phyloP scores from a whole-genome alignment of 768 basidiomycete species.

The Crassisporium funariophilum region DNA sequence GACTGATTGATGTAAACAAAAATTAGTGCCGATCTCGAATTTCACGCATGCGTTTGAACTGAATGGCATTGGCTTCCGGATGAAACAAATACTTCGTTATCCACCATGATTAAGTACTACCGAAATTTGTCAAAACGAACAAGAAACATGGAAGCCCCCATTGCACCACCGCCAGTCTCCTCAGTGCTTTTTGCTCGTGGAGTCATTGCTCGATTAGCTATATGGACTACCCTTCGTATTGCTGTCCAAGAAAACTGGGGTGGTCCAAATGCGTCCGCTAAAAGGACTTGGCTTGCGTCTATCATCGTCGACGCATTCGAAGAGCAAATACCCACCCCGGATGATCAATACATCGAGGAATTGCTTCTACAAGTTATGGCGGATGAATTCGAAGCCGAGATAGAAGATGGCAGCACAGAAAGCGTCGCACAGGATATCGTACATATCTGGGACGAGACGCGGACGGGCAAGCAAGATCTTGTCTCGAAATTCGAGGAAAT shows the following conservation, averaged over 20 bases:
- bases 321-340: slow-evolving; percentile 47
- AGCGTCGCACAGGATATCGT: slow-evolving; percentile 74
- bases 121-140: too few relatives aligned
- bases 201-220: slow-evolving; percentile 74
- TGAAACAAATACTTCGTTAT: too few relatives aligned
- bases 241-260: slow-evolving; percentile 90
- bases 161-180: slow-evolving; percentile 39
- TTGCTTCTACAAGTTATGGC: slow-evolving; percentile 80
- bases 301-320: slow-evolving; percentile 82
- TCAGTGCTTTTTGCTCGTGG: slow-evolving; percentile 85
- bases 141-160: not conserved
- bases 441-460: slow-evolving; percentile 61
- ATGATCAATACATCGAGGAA: slow-evolving; percentile 80
- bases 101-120: too few relatives aligned
- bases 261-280: slow-evolving; percentile 65
- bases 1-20: too few relatives aligned
- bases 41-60: too few relatives aligned
- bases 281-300: slow-evolving; percentile 85
- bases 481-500: slow-evolving; percentile 65
- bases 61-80: too few relatives aligned
- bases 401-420: slow-evolving; percentile 86
- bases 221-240: slow-evolving; percentile 86
- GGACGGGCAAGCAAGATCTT: slow-evolving; percentile 44
- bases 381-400: slow-evolving; percentile 82
- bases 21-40: too few relatives aligned